A percentile compares a stretch with the other conserved stretches of the same genome.
Evolutionary conservation across 2,329 filamentous ascomycete genomes (phyloP).

Genomic region (Beauveria medogensis): DNA sequence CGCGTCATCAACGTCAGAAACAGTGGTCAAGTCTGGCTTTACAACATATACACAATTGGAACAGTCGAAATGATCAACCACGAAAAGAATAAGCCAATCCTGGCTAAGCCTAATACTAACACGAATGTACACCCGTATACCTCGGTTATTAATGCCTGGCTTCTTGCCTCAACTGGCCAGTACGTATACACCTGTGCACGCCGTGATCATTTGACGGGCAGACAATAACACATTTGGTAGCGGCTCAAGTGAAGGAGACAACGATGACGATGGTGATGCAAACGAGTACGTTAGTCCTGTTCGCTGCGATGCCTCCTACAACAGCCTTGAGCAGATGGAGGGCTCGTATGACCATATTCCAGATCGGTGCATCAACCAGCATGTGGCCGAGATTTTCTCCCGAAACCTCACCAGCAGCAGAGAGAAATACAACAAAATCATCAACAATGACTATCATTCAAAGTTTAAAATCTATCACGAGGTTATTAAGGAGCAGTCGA

Average conservation of each 20-base stretch:
- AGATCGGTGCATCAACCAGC: neutral
- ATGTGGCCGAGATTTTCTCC: neutral
- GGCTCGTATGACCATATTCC: neutral
- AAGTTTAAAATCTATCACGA: slow-evolving; percentile 4
- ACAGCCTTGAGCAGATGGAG: neutral
- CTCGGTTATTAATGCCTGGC: slow-evolving; percentile 12
- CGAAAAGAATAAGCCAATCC: neutral
- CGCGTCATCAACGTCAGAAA: neutral
- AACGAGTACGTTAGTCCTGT: neutral
- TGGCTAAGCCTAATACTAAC: slow-evolving; percentile 12
- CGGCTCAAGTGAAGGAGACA: neutral
- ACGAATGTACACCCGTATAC: slow-evolving; percentile 11
- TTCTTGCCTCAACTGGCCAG: slow-evolving; percentile 9
- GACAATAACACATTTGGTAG: neutral
- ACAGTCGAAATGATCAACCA: slow-evolving; percentile 12
- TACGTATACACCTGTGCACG: neutral
- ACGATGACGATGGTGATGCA: neutral
- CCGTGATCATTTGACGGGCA: neutral
- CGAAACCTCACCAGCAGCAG: neutral
- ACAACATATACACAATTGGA: slow-evolving; percentile 12
- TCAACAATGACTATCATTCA: neutral
- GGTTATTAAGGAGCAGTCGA: neutral
- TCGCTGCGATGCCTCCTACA: neutral
- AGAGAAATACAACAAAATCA: slow-evolving; percentile 1
- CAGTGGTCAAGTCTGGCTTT: slow-evolving; percentile 12